Evolutionary conservation across 225 moss, liverwort and hornwort species (phyloP), one percentile per base, ranked within the genome.

Genomic region (Takakia lepidozioides): DNA sequence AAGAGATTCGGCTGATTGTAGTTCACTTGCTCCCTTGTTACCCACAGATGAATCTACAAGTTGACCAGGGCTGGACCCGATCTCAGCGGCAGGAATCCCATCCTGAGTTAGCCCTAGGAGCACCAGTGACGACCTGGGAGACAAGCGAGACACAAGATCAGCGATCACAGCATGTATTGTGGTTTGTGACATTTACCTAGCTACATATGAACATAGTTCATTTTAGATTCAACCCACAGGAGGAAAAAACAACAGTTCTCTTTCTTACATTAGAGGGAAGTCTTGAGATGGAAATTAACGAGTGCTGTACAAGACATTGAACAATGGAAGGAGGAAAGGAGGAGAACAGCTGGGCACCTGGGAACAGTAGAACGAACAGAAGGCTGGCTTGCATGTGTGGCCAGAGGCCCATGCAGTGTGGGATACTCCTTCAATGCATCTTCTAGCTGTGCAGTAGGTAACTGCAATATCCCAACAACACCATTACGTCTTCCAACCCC

Each of bases 381-480:
- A 44, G 91, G 72, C 63, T 99, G 91, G 71, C 83, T 91, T 19
- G 98, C 98, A 68, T 99, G 98, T 46, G 85, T 72, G 60, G 98
- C 87, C 48, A 99, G 78, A 25, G 87, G 91, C 47, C 62, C 85
- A 65, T 73, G 87, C 78, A 99, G 70, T 36, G 56, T 74, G 2
- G 98, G 98, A 43, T 91, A 91, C 55, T 85, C 83, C 58, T 75
- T 83, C 30, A 99, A 64, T 67, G 98, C 98, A 65, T 99, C 98
- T 66, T 99, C 98, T 60, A 99, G 78, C 58, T 99, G 98, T 29
- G 91, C 80, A 37, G 83, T 75, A 18, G 98, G 98, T 59, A 99
- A 60, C 91, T 99, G 87, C 24, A 61, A 65, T 27, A 15, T 38
- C 41, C 27, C n/a, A n/a, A n/a, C n/a, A n/a, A n/a, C n/a, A n/a